Evolutionary conservation across 2,329 filamentous ascomycete genomes (phyloP).

Genomic region (Penicillium expansum): DNA sequence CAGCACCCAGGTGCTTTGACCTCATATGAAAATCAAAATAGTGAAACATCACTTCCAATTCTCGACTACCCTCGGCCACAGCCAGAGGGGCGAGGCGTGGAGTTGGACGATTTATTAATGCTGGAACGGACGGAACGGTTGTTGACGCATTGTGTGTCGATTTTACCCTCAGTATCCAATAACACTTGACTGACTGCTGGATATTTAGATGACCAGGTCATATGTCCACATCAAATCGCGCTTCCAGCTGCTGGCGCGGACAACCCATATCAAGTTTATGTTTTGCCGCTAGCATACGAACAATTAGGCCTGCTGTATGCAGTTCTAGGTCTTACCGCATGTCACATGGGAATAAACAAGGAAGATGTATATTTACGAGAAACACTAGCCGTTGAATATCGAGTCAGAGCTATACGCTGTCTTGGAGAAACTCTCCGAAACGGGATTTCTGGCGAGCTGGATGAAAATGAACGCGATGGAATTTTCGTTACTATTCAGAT

Average conservation of each 20-base stretch:
- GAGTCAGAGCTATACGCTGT: slow-evolving; percentile 29
- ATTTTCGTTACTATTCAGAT: slow-evolving; percentile 32
- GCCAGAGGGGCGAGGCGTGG: not conserved
- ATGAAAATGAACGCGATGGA: slow-evolving; percentile 28
- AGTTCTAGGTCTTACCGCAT: too few species aligned
- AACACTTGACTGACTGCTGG: too few species aligned
- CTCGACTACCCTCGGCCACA: not conserved
- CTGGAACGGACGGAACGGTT: slow-evolving; percentile 1
- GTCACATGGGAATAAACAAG: slow-evolving; percentile 23
- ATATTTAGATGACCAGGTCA: too few species aligned
- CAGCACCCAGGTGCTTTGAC: too few species aligned
- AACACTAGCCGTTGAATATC: slow-evolving; percentile 28
- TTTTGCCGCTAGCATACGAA: slow-evolving; percentile 29
- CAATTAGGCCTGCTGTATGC: slow-evolving; percentile 30
- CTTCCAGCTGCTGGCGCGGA: slow-evolving; percentile 20
- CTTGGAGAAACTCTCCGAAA: slow-evolving; percentile 26
- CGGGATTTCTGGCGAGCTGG: slow-evolving; percentile 24
- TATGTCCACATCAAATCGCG: slow-evolving; percentile 33
- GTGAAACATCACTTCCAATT: too few species aligned
- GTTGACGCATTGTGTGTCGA: not conserved
- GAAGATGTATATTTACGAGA: slow-evolving; percentile 22
- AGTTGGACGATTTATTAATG: slow-evolving; percentile 5
- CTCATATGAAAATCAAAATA: too few species aligned
- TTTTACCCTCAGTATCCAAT: accelerated
- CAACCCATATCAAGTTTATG: slow-evolving; percentile 32